Evolutionary conservation across 2,329 filamentous ascomycete genomes (phyloP), one percentile per base, ranked within the genome.

Genomic region (Monilinia aucupariae): DNA sequence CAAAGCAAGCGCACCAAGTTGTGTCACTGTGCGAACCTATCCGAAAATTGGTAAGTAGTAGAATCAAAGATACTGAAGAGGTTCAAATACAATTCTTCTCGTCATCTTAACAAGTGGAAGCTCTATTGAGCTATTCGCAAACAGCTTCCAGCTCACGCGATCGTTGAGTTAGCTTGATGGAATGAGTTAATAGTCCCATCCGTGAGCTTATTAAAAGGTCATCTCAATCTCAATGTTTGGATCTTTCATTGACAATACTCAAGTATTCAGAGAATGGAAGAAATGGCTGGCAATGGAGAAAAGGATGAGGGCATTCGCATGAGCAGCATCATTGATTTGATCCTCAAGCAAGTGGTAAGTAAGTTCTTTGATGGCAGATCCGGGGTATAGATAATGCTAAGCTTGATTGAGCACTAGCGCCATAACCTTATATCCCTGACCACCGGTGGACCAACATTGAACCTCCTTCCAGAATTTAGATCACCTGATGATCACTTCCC

Each of bases 1-100:
- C 61, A 79, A 71, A 27, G 69, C 60, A 22, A 72, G 66, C 13
- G 68, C 71, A 22, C 64, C 68, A n/a, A 74, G 68, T 65, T 75
- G 73, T 64, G 67, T 69, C 43, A 67, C 64, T 45, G 73, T 74
- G 62, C 81, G 80, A 64, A 82, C 78, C 81, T 83, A 67, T 3
- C 64, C 10, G 7, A 22, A 27, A 25, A 50, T 48, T 41, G 45
- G 47, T 43, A 37, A 63, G 34, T 67, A 65, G 59, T 58, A 59
- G n/a, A 27, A 32, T 27, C 17, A 2, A 58, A 43, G 58, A 52
- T 15, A 25, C 22, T 8, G 55, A 34, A 34, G 25, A 52, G 37
- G 7, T 22, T 41, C 39, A 65, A 68, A 5, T 64, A 73, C 73
- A 65, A 74, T 74, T 69, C 73, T 71, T 67, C 71, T 73, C 32